Conservation (phyloP, 352 stramenopile species). For the Globisporangium heterothallicum region DNA sequence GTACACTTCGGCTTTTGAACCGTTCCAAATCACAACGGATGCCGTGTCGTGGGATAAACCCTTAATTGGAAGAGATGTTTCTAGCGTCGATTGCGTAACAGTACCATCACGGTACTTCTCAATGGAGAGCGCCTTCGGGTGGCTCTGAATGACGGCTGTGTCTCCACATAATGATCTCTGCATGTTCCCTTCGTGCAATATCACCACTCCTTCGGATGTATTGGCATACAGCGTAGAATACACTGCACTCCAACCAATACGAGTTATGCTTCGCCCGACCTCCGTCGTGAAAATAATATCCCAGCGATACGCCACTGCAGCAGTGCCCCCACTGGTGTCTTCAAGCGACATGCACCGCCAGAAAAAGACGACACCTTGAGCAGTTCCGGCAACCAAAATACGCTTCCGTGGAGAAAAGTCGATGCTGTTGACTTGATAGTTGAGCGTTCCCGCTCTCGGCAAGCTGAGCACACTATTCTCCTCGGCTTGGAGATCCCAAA, state of each 20-base stretch:
- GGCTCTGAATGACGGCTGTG: slow-evolving; percentile 81
- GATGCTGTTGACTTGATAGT: slow-evolving; percentile 78
- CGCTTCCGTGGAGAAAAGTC: slow-evolving; percentile 87
- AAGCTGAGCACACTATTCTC: slow-evolving; percentile 91
- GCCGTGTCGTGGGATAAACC: slow-evolving; percentile 77
- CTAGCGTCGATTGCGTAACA: slow-evolving; percentile 57
- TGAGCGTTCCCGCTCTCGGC: slow-evolving; percentile 32
- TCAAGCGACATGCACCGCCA: slow-evolving; percentile 76
- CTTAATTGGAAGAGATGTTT: slow-evolving; percentile 73
- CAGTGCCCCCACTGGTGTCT: slow-evolving; percentile 8
- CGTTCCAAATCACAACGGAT: slow-evolving; percentile 81
- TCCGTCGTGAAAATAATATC: slow-evolving; percentile 60
- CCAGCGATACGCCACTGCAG: slow-evolving; percentile 48
- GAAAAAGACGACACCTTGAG: slow-evolving; percentile 82
- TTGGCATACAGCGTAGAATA: slow-evolving; percentile 65
- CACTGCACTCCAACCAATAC: slow-evolving; percentile 65
- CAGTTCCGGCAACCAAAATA: slow-evolving; percentile 84
- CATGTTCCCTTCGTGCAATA: slow-evolving; percentile 86
- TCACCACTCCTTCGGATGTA: slow-evolving; percentile 60
- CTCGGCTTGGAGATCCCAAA: slow-evolving; percentile 90
- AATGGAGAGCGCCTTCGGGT: slow-evolving; percentile 62
- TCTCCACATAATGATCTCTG: slow-evolving; percentile 73
- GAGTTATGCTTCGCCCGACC: slow-evolving; percentile 35
- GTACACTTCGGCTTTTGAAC: slow-evolving; percentile 83
- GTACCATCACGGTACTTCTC: slow-evolving; percentile 75